These are phyloP conservation scores for Nigrospora oryzae DNA, from an alignment of 2,329 filamentous ascomycete species.

Conservation along the genomic window DNA sequence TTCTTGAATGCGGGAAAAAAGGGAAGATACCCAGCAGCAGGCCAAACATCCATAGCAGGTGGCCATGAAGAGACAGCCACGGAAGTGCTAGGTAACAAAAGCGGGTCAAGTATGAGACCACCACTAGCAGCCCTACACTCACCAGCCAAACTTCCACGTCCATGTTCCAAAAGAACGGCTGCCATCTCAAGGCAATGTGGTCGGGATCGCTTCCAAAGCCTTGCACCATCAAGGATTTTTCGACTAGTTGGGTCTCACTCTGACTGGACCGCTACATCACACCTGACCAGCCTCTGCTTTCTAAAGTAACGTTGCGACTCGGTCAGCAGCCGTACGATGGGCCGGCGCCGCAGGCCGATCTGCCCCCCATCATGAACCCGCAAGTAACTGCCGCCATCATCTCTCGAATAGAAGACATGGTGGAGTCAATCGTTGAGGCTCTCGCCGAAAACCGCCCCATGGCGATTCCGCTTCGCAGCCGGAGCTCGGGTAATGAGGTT, in stretches of 20 bases:
- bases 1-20: too few relatives aligned
- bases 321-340: constrained; percentile 12
- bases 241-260: not conserved
- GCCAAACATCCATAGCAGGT: too few relatives aligned
- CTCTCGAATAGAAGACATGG: constrained; percentile 40
- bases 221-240: not conserved
- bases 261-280: not conserved
- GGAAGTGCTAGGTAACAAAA: too few relatives aligned
- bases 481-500: constrained; percentile 13
- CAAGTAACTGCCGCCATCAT: not conserved
- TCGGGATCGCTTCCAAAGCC: too few relatives aligned
- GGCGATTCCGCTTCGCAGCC: constrained; percentile 35
- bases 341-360: not conserved
- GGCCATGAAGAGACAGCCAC: too few relatives aligned
- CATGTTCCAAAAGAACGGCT: too few relatives aligned
- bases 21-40: too few relatives aligned
- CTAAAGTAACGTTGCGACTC: not conserved
- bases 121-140: too few relatives aligned
- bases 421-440: constrained; percentile 41
- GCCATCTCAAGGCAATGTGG: too few relatives aligned
- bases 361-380: not conserved
- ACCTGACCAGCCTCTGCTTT: not conserved
- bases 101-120: too few relatives aligned
- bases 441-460: constrained; percentile 35
- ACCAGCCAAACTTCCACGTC: too few relatives aligned